Base-by-base conservation (phyloP, 2,329 filamentous ascomycete species). In the Cladophialophora chaetospira region DNA sequence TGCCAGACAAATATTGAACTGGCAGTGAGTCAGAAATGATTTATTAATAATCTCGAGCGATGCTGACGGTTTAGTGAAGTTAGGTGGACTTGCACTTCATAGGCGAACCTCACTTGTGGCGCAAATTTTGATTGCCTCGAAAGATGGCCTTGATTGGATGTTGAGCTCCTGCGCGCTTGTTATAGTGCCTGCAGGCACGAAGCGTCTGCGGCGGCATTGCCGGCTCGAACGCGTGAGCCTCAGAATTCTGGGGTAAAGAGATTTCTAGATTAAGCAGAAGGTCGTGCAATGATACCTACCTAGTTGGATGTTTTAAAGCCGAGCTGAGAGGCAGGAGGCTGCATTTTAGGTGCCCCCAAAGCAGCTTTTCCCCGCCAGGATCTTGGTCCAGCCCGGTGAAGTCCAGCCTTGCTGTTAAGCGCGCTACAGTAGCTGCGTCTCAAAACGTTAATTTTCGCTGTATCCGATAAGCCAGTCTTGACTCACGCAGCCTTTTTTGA, bases 401-500 rank as follows among this genome's bases (percentile, higher is more conserved):
- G 25, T 53, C 45, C 45, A 45, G 49, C 40, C 4, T 15, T 9
- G 13, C n/a, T 3, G 19, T 28, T 36, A 53, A 53, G 49, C 38
- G 49, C 38, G 40, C 38, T 53, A n/a, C 26, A 53, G 40, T 19
- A 38, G 49, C 49, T 19, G n/a, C 10, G 8, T 26, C 15, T 40
- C 35, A 25, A 36, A 53, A 53, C 38, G 33, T 26, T 53, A 53
- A 45, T 19, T 43, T 29, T 28, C 17, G 23, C n/a, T 51, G 35
- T 40, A 51, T 51, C 40, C 17, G 49, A 53, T 45, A 45, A 45
- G 49, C 49, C 38, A 9, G 15, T 21, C 10, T 45, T 53, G 49
- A 53, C 49, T 53, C 49, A 53, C 23, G 38, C 38, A 35, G 38
- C 10, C 35, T 29, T 42, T 42, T 36, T 53, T 44, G 49, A 53